Conservation (phyloP, 2,329 filamentous ascomycete species). For the Hymenoscyphus repandus region DNA sequence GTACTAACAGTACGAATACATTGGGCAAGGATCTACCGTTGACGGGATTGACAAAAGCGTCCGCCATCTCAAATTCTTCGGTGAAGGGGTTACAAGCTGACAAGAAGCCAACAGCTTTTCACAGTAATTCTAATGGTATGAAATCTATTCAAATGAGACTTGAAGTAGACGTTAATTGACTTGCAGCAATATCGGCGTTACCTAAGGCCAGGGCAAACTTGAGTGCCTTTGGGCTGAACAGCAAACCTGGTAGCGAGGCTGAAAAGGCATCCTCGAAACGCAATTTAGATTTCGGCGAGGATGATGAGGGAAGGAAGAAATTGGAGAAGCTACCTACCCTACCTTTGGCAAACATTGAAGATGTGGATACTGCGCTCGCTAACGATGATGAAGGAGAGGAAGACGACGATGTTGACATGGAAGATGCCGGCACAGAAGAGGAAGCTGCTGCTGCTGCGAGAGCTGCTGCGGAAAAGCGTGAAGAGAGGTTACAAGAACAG, state of each 20-base stretch:
- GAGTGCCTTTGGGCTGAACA: slow-evolving; percentile 75
- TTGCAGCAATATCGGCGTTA: slow-evolving; percentile 43
- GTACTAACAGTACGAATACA: slow-evolving; percentile 48
- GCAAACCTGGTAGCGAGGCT: slow-evolving; percentile 58
- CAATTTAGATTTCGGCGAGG: slow-evolving; percentile 80
- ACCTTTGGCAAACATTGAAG: slow-evolving; percentile 57
- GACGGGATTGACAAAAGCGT: slow-evolving; percentile 40
- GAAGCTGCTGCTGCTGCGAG: slow-evolving; percentile 81
- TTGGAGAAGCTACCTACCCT: slow-evolving; percentile 83
- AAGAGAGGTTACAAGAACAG: slow-evolving; percentile 53
- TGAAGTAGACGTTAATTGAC: background rate
- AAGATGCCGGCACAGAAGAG: slow-evolving; percentile 79
- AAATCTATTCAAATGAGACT: background rate
- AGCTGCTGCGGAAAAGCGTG: slow-evolving; percentile 78
- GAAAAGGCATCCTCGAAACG: slow-evolving; percentile 66
- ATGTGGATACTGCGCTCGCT: slow-evolving; percentile 47
- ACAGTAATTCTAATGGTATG: slow-evolving; percentile 37
- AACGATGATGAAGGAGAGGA: slow-evolving; percentile 59
- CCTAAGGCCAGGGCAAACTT: slow-evolving; percentile 69
- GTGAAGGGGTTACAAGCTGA: slow-evolving; percentile 37
- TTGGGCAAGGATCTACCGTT: slow-evolving; percentile 51
- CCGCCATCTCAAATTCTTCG: slow-evolving; percentile 37
- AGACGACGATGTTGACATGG: slow-evolving; percentile 63
- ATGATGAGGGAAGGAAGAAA: slow-evolving; percentile 80
- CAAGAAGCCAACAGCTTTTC: slow-evolving; percentile 36